Percentiles rank a stretch among this genome's conserved stretches.
Conservation (phyloP, 2,329 filamentous ascomycete species). For the Fusarium sp. region DNA sequence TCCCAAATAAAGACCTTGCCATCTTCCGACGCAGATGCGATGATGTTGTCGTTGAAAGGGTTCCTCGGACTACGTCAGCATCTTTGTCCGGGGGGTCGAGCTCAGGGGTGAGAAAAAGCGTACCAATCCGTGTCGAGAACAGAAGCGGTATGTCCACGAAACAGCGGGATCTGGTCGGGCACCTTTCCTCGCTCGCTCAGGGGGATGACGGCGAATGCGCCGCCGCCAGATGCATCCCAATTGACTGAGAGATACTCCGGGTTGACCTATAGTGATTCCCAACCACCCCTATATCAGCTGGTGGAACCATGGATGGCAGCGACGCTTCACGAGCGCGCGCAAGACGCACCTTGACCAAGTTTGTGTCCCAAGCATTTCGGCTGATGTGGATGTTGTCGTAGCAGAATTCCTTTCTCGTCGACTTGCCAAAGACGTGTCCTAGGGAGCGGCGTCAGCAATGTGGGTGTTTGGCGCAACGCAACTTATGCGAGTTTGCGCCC, state of each 20-base stretch:
- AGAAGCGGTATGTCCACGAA: constrained; percentile 93
- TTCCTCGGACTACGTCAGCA: constrained; percentile 69
- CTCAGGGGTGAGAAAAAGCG: constrained; percentile 43
- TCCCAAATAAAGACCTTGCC: constrained; percentile 98
- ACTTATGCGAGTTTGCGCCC: constrained; percentile 39
- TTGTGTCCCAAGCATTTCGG: constrained; percentile 99
- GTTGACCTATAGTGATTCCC: constrained; percentile 75
- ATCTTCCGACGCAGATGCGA: constrained; percentile 96
- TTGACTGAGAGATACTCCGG: constrained; percentile 97
- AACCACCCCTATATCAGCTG: constrained; percentile 42
- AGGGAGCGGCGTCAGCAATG: constrained; percentile 47
- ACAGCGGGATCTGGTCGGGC: constrained; percentile 92
- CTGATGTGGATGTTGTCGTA: constrained; percentile 98
- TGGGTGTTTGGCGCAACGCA: constrained; percentile 32
- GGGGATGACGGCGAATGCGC: constrained; percentile 96
- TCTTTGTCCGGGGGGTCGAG: constrained; percentile 11
- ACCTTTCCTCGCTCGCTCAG: constrained; percentile 89
- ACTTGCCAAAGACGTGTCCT: constrained; percentile 99
- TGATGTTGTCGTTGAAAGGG: constrained; percentile 93
- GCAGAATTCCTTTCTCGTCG: constrained; percentile 96
- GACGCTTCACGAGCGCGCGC: constrained; percentile 8
- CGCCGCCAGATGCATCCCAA: constrained; percentile 96
- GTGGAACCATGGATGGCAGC: constrained; percentile 22
- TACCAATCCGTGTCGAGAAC: constrained; percentile 98
- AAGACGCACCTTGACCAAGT: constrained; percentile 87